A percentile compares a stretch with the other conserved stretches of the same genome.
phyloP scores from a whole-genome alignment of 164 flowering plant species.

The Nymphaea thermarum region DNA sequence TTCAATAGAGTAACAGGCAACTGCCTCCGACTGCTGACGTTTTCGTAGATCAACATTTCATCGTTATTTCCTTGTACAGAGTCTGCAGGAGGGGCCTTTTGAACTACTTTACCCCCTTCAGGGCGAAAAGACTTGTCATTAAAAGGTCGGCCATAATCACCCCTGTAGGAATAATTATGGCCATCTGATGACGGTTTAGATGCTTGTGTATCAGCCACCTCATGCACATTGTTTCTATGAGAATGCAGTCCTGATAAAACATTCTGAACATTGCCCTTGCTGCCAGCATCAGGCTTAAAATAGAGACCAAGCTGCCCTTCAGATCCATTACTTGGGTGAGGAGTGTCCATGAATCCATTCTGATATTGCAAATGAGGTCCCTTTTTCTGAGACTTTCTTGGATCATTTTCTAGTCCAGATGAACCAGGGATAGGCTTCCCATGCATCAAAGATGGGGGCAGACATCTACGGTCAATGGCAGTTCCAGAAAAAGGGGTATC shows the following conservation, averaged over 20 bases:
- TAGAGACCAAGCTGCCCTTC: neutral
- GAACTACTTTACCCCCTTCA: conserved; percentile 18
- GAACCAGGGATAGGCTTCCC: neutral
- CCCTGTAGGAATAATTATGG: neutral
- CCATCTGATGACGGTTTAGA: neutral
- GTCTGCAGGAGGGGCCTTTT: conserved; percentile 16
- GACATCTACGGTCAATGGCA: neutral
- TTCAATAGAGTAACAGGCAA: conserved; percentile 48
- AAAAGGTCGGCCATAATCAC: conserved; percentile 18
- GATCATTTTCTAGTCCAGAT: neutral
- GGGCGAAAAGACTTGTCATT: conserved; percentile 14
- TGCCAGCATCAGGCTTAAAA: neutral
- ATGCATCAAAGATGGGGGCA: neutral
- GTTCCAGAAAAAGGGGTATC: neutral
- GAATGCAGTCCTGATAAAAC: neutral
- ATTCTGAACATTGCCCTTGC: neutral
- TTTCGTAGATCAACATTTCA: conserved; percentile 28
- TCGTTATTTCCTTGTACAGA: conserved; percentile 19
- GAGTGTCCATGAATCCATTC: neutral
- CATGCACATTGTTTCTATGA: neutral
- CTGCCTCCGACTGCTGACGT: conserved; percentile 25
- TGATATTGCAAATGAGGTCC: neutral
- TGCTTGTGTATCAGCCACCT: neutral
- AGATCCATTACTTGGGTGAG: neutral
- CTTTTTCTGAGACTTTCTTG: neutral